Evolutionary conservation across 305 asterid species (phyloP).

Genomic region (Euphrasia arctica): DNA sequence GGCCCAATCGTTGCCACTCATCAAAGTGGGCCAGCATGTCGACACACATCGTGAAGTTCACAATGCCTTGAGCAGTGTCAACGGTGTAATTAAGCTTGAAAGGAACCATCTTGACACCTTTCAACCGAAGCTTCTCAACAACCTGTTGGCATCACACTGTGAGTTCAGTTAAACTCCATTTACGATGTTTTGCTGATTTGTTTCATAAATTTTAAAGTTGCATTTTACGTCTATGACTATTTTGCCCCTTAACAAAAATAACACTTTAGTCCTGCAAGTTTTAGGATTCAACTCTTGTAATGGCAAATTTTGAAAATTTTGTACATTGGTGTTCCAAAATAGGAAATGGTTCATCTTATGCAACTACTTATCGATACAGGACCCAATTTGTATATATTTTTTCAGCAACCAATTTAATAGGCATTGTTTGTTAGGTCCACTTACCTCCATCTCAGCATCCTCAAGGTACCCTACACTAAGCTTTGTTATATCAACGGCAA

Average conservation of each 20-base stretch:
- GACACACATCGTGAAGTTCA: constrained; percentile 90
- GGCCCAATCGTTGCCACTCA: constrained; percentile 77
- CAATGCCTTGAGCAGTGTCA: constrained; percentile 83
- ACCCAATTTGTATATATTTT: too few relatives aligned
- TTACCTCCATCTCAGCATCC: constrained; percentile 88
- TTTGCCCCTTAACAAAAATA: neutral
- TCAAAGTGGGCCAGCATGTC: constrained; percentile 93
- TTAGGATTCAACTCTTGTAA: neutral
- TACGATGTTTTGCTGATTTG: too few relatives aligned
- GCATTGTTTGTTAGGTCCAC: too few relatives aligned
- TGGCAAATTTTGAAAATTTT: too few relatives aligned
- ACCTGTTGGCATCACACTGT: constrained; percentile 37
- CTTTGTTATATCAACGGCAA: constrained; percentile 64
- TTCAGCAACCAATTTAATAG: too few relatives aligned
- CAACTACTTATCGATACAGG: too few relatives aligned
- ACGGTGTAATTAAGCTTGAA: constrained; percentile 76
- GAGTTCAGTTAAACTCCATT: neutral
- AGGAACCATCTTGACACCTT: constrained; percentile 77
- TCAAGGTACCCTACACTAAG: constrained; percentile 88
- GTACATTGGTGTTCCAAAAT: neutral
- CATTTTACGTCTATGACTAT: neutral
- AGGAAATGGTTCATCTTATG: neutral
- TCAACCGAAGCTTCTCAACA: constrained; percentile 60
- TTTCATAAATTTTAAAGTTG: neutral
- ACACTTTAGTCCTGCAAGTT: neutral